phyloP scores from a whole-genome alignment of 768 basidiomycete species.

The Collybia sp. region DNA sequence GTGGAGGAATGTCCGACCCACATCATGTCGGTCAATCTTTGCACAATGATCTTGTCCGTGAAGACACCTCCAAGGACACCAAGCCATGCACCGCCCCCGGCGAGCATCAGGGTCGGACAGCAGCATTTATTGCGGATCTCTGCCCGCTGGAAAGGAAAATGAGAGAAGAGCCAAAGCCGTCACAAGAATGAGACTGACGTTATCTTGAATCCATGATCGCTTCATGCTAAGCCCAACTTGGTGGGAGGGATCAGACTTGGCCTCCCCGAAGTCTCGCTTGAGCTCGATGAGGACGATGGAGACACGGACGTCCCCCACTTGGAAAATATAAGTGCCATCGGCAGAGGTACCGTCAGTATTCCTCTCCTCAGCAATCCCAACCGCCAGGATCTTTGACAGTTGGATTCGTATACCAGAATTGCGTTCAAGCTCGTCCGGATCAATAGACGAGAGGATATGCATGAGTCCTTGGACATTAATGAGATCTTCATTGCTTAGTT shows the following conservation, averaged over 20 bases:
- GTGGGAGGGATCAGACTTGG: constrained; percentile 20
- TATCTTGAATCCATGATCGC: constrained; percentile 6
- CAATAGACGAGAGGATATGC: background rate
- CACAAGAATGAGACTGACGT: constrained; percentile 6
- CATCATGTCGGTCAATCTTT: background rate
- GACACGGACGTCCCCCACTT: background rate
- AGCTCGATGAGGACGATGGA: constrained; percentile 16
- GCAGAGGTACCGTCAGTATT: background rate
- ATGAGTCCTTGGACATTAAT: background rate
- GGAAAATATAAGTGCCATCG: constrained; percentile 1
- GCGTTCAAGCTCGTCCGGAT: background rate
- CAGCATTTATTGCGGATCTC: background rate
- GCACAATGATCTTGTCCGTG: background rate
- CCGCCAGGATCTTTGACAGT: background rate
- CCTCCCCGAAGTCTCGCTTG: constrained; percentile 21
- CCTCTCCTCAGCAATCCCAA: background rate
- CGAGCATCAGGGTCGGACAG: background rate
- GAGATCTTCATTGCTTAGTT: background rate
- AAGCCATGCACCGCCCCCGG: background rate
- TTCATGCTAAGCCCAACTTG: constrained; percentile 22
- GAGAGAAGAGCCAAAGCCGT: no score
- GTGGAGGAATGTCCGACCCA: background rate
- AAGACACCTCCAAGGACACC: background rate
- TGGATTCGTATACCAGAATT: background rate
- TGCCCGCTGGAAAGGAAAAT: background rate